phyloP scores from a whole-genome alignment of 2,329 filamentous ascomycete genomes.

The Curvularia sp. region DNA sequence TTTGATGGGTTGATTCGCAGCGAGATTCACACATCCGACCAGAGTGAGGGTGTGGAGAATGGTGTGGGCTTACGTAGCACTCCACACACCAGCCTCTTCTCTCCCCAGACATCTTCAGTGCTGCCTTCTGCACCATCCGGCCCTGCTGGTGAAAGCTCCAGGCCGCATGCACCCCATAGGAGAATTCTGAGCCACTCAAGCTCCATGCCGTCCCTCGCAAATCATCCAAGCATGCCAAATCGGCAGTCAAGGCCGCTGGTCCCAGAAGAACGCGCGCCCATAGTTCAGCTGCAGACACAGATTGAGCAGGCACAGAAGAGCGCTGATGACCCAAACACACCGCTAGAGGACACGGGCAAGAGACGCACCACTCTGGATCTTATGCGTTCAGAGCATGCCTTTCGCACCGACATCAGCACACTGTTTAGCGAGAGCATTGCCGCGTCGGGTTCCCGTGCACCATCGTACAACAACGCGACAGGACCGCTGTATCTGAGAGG shows the following conservation, averaged over 20 bases:
- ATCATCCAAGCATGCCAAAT: constrained; percentile 35
- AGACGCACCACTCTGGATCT: constrained; percentile 39
- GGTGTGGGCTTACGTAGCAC: constrained; percentile 19
- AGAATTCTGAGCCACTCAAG: constrained; percentile 37
- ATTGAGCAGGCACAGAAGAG: constrained; percentile 58
- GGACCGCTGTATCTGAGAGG: constrained; percentile 46
- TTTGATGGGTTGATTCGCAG: constrained; percentile 11
- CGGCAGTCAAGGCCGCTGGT: constrained; percentile 40
- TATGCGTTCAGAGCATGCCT: constrained; percentile 48
- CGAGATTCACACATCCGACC: constrained; percentile 25
- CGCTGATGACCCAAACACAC: constrained; percentile 57
- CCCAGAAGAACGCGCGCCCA: constrained; percentile 38
- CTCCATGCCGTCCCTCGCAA: constrained; percentile 39
- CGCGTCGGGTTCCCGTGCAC: constrained; percentile 50
- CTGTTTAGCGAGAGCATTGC: constrained; percentile 54
- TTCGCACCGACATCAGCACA: constrained; percentile 54
- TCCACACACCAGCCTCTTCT: constrained; percentile 41
- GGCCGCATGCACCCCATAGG: constrained; percentile 21
- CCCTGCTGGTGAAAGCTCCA: constrained; percentile 12
- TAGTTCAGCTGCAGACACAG: constrained; percentile 41
- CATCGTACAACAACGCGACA: constrained; percentile 53
- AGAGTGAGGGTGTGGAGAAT: constrained; percentile 20
- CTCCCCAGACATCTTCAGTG: constrained; percentile 30
- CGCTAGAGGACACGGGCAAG: constrained; percentile 42
- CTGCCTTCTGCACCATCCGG: constrained; percentile 24